A percentile compares a stretch with the other conserved stretches of the same genome.
phyloP scores from a whole-genome alignment of 345 rosid species.

The Aquilaria malaccensis region DNA sequence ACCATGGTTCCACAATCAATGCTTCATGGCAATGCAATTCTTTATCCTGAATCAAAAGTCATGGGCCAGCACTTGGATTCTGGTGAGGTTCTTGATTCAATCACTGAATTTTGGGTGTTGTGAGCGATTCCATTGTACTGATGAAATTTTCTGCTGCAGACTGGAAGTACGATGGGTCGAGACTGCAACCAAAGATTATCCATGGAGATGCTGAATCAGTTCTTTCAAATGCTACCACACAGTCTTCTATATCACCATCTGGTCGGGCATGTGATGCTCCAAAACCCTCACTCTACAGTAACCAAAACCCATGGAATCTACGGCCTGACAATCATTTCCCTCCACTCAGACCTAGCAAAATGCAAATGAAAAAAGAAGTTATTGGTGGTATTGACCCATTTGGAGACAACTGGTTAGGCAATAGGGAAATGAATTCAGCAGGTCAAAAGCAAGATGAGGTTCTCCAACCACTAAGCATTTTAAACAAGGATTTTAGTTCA shows the following conservation, averaged over 20 bases:
- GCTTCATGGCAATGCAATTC: slow-evolving; percentile 25
- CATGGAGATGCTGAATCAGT: slow-evolving; percentile 22
- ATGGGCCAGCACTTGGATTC: slow-evolving; percentile 31
- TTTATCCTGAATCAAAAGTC: slow-evolving; percentile 28
- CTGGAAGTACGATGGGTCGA: slow-evolving; percentile 24
- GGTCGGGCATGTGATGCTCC: slow-evolving; percentile 23
- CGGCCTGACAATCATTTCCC: slow-evolving; percentile 39
- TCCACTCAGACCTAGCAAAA: slow-evolving; percentile 55
- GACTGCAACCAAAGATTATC: slow-evolving; percentile 23
- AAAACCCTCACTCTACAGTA: slow-evolving; percentile 53
- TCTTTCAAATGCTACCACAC: slow-evolving; percentile 12
- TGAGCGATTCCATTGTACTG: slow-evolving; percentile 21
- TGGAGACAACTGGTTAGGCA: slow-evolving; percentile 22
- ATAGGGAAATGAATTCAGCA: slow-evolving; percentile 19
- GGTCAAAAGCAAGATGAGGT: slow-evolving; percentile 23
- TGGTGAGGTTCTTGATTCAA: slow-evolving; percentile 27
- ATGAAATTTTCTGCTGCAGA: slow-evolving; percentile 26
- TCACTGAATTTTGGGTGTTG: slow-evolving; percentile 15
- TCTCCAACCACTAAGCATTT: slow-evolving; percentile 21
- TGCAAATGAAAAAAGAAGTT: slow-evolving; percentile 33
- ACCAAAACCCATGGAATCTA: slow-evolving; percentile 65
- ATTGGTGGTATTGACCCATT: slow-evolving; percentile 33
- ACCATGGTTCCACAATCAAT: slow-evolving; percentile 23
- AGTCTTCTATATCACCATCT: slow-evolving; percentile 20
- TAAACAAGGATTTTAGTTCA: slow-evolving; percentile 22